Percentiles rank a stretch among this genome's conserved stretches.
phyloP scores from a whole-genome alignment of 257 asterid genomes.

The Rubia yunnanensis region DNA sequence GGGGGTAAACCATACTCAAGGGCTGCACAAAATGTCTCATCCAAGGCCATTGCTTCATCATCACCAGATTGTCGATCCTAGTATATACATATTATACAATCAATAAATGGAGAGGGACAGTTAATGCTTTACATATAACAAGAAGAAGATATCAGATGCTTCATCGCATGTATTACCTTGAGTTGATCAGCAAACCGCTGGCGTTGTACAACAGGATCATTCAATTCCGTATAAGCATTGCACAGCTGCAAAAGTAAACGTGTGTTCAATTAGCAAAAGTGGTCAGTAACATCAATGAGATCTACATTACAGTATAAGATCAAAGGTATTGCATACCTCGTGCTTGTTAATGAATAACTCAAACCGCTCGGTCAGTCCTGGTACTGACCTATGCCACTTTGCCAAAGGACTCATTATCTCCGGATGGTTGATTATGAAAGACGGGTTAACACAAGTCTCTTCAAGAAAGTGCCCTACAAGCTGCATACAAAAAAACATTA shows the following conservation, averaged over 20 bases:
- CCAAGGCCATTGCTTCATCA: conserved; percentile 97
- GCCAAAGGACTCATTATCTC: conserved; percentile 95
- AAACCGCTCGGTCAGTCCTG: conserved; percentile 77
- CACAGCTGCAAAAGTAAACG: conserved; percentile 34
- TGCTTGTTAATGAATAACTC: conserved; percentile 87
- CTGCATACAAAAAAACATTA: conserved; percentile 13
- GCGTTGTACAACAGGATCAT: conserved; percentile 91
- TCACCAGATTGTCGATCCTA: conserved; percentile 93
- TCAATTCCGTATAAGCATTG: conserved; percentile 94
- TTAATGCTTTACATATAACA: not conserved
- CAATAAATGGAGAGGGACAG: not conserved
- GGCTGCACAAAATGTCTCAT: conserved; percentile 74
- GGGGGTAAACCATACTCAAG: conserved; percentile 97
- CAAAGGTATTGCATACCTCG: conserved; percentile 17
- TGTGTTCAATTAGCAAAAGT: not conserved
- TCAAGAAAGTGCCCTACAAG: conserved; percentile 91
- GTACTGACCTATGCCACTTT: conserved; percentile 86
- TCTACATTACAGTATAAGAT: not conserved
- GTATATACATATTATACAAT: not conserved
- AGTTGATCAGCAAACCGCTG: conserved; percentile 93
- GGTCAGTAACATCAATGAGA: not conserved
- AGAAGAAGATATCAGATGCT: not conserved
- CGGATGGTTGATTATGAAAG: conserved; percentile 86
- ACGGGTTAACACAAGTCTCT: conserved; percentile 67
- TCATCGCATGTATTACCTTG: conserved; percentile 16